These are phyloP conservation scores for Cystobasidium sp. DNA, from an alignment of 1,284 basidiomycete species.

Conservation along the genomic window DNA sequence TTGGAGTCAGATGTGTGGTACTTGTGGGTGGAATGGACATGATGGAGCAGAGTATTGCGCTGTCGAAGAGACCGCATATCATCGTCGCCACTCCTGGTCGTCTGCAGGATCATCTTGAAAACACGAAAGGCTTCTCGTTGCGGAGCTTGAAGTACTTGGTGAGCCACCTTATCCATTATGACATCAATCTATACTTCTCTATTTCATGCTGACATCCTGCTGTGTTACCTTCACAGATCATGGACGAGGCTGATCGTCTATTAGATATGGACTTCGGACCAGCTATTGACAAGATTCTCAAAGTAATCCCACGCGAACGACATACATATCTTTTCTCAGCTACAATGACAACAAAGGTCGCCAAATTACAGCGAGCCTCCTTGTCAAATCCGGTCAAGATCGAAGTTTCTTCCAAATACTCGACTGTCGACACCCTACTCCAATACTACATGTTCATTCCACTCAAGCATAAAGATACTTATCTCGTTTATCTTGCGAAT, in stretches of 20 bases:
- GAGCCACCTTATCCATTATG: conserved; percentile 53
- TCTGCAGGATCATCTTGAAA: conserved; percentile 92
- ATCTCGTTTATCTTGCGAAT: conserved; percentile 88
- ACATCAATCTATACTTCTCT: neutral
- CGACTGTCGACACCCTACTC: conserved; percentile 91
- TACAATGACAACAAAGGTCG: conserved; percentile 99
- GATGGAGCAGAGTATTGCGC: conserved; percentile 88
- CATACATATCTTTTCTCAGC: conserved; percentile 97
- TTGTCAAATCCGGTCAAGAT: conserved; percentile 92
- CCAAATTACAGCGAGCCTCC: conserved; percentile 95
- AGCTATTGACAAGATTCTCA: conserved; percentile 95
- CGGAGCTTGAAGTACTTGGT: conserved; percentile 88
- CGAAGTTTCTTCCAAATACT: conserved; percentile 95
- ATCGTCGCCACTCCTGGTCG: conserved; percentile 98
- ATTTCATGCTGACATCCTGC: neutral
- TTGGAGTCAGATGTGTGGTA: conserved; percentile 88
- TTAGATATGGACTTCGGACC: conserved; percentile 98
- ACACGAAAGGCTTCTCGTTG: conserved; percentile 96
- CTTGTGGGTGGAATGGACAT: conserved; percentile 96
- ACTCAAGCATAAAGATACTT: conserved; percentile 87
- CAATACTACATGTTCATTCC: conserved; percentile 98
- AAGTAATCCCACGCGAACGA: conserved; percentile 90
- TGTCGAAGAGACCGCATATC: conserved; percentile 92
- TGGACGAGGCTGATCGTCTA: conserved; percentile 96
- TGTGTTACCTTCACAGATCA: conserved; percentile 64